These are phyloP conservation scores for Prunus mume DNA, from an alignment of 306 rosid genomes.

Conservation along the genomic window DNA sequence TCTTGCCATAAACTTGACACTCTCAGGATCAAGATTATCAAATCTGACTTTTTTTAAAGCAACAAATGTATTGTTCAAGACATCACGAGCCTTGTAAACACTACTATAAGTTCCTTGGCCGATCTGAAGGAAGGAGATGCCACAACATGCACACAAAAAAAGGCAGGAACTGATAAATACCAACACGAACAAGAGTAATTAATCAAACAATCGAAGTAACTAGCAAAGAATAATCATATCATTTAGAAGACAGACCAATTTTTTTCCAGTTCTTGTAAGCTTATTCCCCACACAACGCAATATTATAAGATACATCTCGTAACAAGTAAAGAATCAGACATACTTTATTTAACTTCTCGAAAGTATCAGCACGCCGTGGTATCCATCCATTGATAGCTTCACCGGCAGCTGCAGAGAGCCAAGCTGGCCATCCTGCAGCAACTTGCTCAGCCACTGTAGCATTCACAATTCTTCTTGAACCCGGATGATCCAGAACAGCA, in stretches of 20 bases:
- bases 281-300: conserved; percentile 1
- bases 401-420: conserved; percentile 85
- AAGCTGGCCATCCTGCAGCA: conserved; percentile 95
- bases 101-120: conserved; percentile 96
- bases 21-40: conserved; percentile 83
- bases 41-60: conserved; percentile 91
- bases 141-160: conserved; percentile 20
- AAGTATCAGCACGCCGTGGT: conserved; percentile 73
- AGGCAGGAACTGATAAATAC: background rate
- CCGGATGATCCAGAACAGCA: conserved; percentile 38
- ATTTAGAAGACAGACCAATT: conserved; percentile 4
- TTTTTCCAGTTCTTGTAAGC: background rate
- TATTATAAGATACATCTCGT: conserved; percentile 4
- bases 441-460: conserved; percentile 71
- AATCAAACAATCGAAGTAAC: conserved; percentile 3
- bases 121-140: conserved; percentile 54
- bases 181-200: background rate
- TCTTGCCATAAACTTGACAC: conserved; percentile 95
- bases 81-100: conserved; percentile 90
- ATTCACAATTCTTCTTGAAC: conserved; percentile 61
- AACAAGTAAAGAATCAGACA: conserved; percentile 26
- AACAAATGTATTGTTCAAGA: conserved; percentile 53
- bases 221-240: background rate
- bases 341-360: conserved; percentile 74
- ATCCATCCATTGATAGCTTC: conserved; percentile 89